These are phyloP conservation scores for Colletotrichum sublineola DNA, from an alignment of 2,329 filamentous ascomycete genomes.

Conservation along the genomic window DNA sequence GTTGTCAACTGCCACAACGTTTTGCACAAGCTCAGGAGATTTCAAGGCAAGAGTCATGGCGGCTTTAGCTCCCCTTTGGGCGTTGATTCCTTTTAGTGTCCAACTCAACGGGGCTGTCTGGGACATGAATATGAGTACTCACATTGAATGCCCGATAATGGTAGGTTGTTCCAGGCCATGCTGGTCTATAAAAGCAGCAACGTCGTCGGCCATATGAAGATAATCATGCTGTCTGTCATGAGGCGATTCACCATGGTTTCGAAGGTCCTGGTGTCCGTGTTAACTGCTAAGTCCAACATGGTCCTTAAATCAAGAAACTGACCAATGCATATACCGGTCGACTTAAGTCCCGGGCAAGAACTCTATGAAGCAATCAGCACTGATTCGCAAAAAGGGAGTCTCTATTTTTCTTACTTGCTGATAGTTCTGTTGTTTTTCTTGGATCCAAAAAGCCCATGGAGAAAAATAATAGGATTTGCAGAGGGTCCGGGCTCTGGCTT, in stretches of 20 bases:
- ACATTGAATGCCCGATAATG: constrained; percentile 96
- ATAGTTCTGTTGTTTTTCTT: constrained; percentile 96
- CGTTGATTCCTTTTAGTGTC: not conserved
- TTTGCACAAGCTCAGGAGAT: constrained; percentile 74
- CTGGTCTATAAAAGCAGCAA: constrained; percentile 80
- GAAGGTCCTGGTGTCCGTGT: constrained; percentile 74
- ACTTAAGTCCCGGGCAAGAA: constrained; percentile 83
- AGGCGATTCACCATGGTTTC: constrained; percentile 93
- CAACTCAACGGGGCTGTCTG: not conserved
- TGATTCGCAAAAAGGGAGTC: not conserved
- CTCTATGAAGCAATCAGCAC: constrained; percentile 63
- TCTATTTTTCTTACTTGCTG: constrained; percentile 79
- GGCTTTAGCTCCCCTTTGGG: constrained; percentile 84
- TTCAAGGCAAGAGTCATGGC: constrained; percentile 88
- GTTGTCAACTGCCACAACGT: constrained; percentile 90
- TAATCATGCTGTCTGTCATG: constrained; percentile 86
- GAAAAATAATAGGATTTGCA: constrained; percentile 80
- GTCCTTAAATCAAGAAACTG: constrained; percentile 49
- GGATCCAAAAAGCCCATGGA: constrained; percentile 94
- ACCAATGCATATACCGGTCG: constrained; percentile 87
- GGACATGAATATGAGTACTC: constrained; percentile 46
- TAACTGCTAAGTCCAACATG: constrained; percentile 36
- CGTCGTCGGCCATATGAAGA: constrained; percentile 82
- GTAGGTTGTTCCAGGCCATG: constrained; percentile 79
- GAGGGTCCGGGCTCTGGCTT: constrained; percentile 55